Evolutionary conservation across 352 stramenopile genomes (phyloP), one percentile per base, ranked within the genome.

Genomic region (Globisporangium paroecandrum): DNA sequence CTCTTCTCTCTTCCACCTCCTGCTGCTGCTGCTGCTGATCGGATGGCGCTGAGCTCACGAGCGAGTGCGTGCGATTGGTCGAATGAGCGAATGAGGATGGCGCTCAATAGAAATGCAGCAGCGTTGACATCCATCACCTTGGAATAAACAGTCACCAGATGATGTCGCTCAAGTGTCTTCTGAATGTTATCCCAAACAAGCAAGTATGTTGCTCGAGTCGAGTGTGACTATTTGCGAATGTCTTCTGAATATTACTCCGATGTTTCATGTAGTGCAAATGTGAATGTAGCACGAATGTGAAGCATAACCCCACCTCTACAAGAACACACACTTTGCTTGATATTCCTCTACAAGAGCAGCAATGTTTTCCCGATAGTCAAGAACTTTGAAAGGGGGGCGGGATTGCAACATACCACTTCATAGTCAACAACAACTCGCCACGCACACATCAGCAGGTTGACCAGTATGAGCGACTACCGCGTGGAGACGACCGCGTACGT

Each of bases 381-480:
- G 5, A 6, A 43, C 36, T 5, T 36, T 27, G 4, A 38, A 58
- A 58, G 56, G 49, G 32, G 29, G 24, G 27, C 15, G 51, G 24
- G 3, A 55, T 24, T 29, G 20, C 24, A 27, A 29, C 47, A 24
- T 41, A 56, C 25, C 43, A 0, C 22, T 34, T 56, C 34, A 69
- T 34, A 65, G 47, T 8, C 27, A 25, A 38, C 9, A 18, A 20
- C 1, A 32, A 43, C 46, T 9, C 47, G 47, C 47, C 47, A 55
- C 51, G 41, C 41, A 43, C 36, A 43, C 36, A 43, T 43, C 36
- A 43, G 3, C 36, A 18, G 32, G 8, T 38, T 38, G 32, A 41
- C 25, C 18, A 79, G 18, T 22, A 88, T 92, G 84, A 73, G 69
- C 38, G 78, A 90, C 77, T 93, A 94, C 79, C 76, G 74, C 22